Evolutionary conservation across 2,329 filamentous ascomycete genomes (phyloP).

Genomic region (Capronia americana): DNA sequence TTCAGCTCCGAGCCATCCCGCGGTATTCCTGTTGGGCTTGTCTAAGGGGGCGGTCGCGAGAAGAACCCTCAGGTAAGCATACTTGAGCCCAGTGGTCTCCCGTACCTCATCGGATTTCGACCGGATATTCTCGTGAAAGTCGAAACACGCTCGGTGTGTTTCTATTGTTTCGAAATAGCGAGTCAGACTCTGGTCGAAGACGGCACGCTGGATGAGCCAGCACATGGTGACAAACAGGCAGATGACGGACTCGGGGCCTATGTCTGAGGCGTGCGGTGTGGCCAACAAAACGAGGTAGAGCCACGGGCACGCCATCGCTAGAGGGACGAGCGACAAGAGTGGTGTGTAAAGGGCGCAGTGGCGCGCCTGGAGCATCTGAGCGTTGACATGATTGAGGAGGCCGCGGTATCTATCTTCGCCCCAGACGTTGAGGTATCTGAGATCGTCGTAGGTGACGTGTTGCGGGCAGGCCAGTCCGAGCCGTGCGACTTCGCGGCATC

Average conservation of each 20-base stretch:
- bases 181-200: background rate
- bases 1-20: background rate
- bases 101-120: background rate
- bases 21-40: background rate
- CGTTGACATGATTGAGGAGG: background rate
- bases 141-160: background rate
- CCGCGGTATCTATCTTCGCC: background rate
- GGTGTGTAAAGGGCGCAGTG: background rate
- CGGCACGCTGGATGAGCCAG: background rate
- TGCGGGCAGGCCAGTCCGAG: background rate
- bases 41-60: background rate
- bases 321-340: background rate
- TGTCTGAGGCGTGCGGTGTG: background rate
- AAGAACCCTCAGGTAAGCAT: constrained; percentile 1
- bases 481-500: background rate
- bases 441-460: background rate
- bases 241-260: background rate
- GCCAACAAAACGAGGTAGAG: background rate
- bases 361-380: constrained; percentile 2
- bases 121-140: background rate
- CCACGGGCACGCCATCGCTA: background rate
- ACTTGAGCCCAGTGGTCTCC: background rate
- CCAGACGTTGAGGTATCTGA: background rate
- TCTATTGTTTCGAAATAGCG: constrained; percentile 2
- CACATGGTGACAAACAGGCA: background rate